Evolutionary conservation across 2,329 filamentous ascomycete genomes (phyloP).

Genomic region (Aureobasidium lini): DNA sequence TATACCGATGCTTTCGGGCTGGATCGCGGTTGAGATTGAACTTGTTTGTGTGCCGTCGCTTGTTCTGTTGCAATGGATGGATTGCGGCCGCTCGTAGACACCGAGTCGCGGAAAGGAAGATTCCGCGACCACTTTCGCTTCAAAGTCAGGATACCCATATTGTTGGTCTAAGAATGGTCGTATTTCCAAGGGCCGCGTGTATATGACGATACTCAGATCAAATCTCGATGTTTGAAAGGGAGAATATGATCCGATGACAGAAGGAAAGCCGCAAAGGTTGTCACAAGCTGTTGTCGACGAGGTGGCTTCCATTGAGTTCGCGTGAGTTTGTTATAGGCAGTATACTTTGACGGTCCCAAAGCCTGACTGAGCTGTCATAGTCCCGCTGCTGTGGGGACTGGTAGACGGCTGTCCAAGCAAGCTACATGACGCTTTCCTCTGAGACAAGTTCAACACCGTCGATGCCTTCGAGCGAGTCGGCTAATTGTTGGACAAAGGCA

Average conservation of each 20-base stretch:
- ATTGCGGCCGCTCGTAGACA: neutral
- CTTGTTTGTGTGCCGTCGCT: neutral
- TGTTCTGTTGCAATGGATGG: neutral
- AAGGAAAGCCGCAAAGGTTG: neutral
- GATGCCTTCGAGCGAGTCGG: slow-evolving; percentile 22
- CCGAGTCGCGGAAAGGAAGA: neutral
- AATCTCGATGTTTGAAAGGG: neutral
- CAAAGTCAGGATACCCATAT: neutral
- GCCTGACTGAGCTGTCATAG: neutral
- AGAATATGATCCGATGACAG: neutral
- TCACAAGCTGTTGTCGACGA: neutral
- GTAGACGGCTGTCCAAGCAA: neutral
- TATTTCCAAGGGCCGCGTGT: neutral
- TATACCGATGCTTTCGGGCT: neutral
- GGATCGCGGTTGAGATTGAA: neutral
- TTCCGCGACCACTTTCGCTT: neutral
- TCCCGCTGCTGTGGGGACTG: neutral
- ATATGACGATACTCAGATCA: neutral
- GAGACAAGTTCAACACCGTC: slow-evolving; percentile 19
- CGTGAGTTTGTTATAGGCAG: slow-evolving; percentile 4
- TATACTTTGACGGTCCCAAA: neutral
- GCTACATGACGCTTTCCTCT: slow-evolving; percentile 10
- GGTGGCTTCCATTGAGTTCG: neutral
- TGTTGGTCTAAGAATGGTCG: neutral
- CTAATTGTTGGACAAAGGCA: slow-evolving; percentile 36